phyloP scores from a whole-genome alignment of 495 filamentous ascomycete genomes.

The Penicillium odoratum region DNA sequence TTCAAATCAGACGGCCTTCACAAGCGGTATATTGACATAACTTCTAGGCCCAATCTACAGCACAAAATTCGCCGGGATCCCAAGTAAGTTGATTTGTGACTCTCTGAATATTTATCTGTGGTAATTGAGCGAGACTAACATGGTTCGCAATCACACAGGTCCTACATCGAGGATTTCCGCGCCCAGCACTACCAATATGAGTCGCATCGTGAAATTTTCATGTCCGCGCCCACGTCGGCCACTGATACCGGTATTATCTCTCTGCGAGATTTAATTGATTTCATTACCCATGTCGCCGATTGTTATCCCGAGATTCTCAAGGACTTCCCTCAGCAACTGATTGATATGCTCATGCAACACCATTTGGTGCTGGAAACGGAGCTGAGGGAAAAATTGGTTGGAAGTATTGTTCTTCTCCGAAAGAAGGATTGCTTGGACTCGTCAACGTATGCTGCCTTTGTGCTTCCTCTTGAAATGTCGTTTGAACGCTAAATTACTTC shows the following conservation, averaged over 20 bases:
- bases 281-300: slow-evolving; percentile 88
- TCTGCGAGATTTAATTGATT: slow-evolving; percentile 81
- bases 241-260: slow-evolving; percentile 75
- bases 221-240: slow-evolving; percentile 73
- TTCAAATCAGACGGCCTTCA: slow-evolving; percentile 13
- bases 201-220: slow-evolving; percentile 84
- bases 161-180: slow-evolving; percentile 82
- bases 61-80: slow-evolving; percentile 87
- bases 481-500: slow-evolving; percentile 12
- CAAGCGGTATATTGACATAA: slow-evolving; percentile 22
- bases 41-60: slow-evolving; percentile 71
- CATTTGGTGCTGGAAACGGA: slow-evolving; percentile 79
- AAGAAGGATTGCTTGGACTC: slow-evolving; percentile 93
- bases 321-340: slow-evolving; percentile 77
- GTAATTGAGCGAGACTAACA: slow-evolving; percentile 3
- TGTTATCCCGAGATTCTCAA: slow-evolving; percentile 82
- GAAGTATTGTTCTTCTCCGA: slow-evolving; percentile 80
- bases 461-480: background rate
- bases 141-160: slow-evolving; percentile 41
- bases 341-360: slow-evolving; percentile 73
- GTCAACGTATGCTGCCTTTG: slow-evolving; percentile 48
- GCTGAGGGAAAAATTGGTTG: slow-evolving; percentile 89
- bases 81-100: slow-evolving; percentile 48
- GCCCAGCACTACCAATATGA: slow-evolving; percentile 93
- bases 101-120: background rate